Evolutionary conservation across 2,329 filamentous ascomycete species (phyloP).

Genomic region (Endothia cerciana): DNA sequence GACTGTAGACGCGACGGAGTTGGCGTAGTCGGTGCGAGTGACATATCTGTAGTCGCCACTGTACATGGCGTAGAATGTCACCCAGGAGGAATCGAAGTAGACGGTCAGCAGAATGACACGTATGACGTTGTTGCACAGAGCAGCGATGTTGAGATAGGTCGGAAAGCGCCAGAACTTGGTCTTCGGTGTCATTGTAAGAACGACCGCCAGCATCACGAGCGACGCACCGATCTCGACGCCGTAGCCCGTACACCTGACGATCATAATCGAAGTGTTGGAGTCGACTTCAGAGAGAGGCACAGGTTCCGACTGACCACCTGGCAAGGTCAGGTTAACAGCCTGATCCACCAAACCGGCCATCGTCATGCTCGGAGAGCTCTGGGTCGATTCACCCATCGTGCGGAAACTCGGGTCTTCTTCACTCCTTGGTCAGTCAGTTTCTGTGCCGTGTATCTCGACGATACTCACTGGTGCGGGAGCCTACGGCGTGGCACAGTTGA

Average conservation of each 20-base stretch:
- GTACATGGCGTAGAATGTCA: conserved; percentile 64
- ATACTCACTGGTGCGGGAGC: not conserved
- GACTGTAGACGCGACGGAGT: conserved; percentile 45
- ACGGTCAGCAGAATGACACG: conserved; percentile 61
- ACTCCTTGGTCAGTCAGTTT: not conserved
- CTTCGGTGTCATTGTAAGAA: conserved; percentile 68
- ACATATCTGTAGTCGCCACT: conserved; percentile 58
- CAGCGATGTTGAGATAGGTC: conserved; percentile 66
- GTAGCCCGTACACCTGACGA: conserved; percentile 62
- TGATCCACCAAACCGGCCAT: conserved; percentile 8
- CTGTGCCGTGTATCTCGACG: too few species aligned
- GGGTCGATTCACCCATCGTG: conserved; percentile 6
- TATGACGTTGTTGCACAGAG: conserved; percentile 63
- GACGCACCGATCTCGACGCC: conserved; percentile 72
- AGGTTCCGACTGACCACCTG: conserved; percentile 6
- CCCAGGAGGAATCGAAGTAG: conserved; percentile 64
- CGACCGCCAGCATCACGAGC: conserved; percentile 64
- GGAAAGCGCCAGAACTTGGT: conserved; percentile 67
- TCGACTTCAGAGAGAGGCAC: conserved; percentile 35
- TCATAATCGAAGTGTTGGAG: conserved; percentile 37
- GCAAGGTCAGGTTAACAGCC: conserved; percentile 17
- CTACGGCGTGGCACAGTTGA: not conserved
- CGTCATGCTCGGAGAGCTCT: not conserved
- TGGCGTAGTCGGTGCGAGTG: conserved; percentile 40
- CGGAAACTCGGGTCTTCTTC: not conserved